Base-by-base conservation (phyloP, 2,329 filamentous ascomycete genomes). In the Penicillium sp. region DNA sequence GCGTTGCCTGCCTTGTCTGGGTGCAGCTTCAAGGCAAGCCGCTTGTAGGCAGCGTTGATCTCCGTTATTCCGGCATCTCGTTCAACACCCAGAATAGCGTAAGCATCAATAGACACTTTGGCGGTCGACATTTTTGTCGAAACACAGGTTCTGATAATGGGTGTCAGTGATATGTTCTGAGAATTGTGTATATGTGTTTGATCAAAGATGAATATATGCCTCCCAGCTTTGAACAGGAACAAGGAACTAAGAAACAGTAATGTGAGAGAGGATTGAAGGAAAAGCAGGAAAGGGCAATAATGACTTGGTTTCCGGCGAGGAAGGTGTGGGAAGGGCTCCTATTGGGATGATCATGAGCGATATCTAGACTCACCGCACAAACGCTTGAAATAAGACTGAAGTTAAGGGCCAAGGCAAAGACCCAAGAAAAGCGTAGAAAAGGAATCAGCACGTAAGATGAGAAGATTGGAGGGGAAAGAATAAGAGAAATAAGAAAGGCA, bases 41-140 rank as follows among this genome's bases (percentile, higher is more conserved):
- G 62, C 35, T 68, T 72, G 58, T 71, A 74, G 3, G 70, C 65
- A 27, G 57, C 58, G 46, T 70, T 70, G 53, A 73, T 72, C 7
- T 71, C 69, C 32, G 67, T 64, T 35, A 62, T 29, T 2, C 59
- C 59, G n/a, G 69, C 64, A 38, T 67, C 23, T 8, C 34, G 51
- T 3, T 56, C 9, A n/a, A 72, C 60, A 1, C 63, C 65, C 8
- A 73, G 61, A 30, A 64, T 52, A 7, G 60, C 53, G 40, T 74
- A 74, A 51, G 61, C 62, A 45, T 71, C 51, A 8, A 57, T 43
- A 4, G 30, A n/a, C 7, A 23, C 18, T 35, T 16, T 5, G 18
- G n/a, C 2, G 18, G 45, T 38, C 26, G 53, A 16, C 59, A 66
- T 53, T 10, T 23, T 44, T 39, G 32, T 16, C 1, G 48, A 32